Evolutionary conservation across 225 moss, liverwort and hornwort species (phyloP), one percentile per base, ranked within the genome.

Genomic region (Asterella californica): DNA sequence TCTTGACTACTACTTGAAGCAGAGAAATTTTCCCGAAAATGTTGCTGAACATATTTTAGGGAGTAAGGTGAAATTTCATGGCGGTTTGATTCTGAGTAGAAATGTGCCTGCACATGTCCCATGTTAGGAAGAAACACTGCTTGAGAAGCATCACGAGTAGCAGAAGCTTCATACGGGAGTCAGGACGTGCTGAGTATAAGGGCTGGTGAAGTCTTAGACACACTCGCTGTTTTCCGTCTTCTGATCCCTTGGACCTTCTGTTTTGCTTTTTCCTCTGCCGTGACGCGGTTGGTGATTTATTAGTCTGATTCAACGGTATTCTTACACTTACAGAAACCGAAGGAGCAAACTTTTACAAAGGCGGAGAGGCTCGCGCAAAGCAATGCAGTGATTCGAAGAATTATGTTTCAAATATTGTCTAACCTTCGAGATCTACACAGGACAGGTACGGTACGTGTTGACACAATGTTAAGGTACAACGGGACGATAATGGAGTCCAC

Each of bases 1-100:
- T 27, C 81, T 96, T 82, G 87, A 91, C 66, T 81, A 91, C 77
- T 96, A 90, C 72, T 86, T 96, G 91, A 94, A 91, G 85, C 93
- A 94, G 79, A 91, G 82, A 66, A 86, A 89, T 72, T 96, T 96
- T 83, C 96, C 96, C 46, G 89, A 88, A 33, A 92, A 93, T 80
- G 77, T 96, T 77, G 87, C 92, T 47, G 86, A 90, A 69, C 80
- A 34, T 67, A 79, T 96, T 77, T 88, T 93, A 76, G 91, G 93
- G 32, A 83, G 82, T 75, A 82, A 90, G 91, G 92, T 92, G 71
- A 75, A 75, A 37, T 22, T 69, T 42, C 38, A 4, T 9, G 6
- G 10, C 25, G n/a, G 0, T 61, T 27, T n/a, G 61, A 25, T 27
- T 61, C 27, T 27, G 61, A 21, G n/a, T 61, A 21, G 27, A 61